Percentiles rank a stretch among this genome's conserved stretches.
These are phyloP conservation scores for Ophiocordyceps sinensis DNA, from an alignment of 2,329 filamentous ascomycete species.

Conservation along the genomic window DNA sequence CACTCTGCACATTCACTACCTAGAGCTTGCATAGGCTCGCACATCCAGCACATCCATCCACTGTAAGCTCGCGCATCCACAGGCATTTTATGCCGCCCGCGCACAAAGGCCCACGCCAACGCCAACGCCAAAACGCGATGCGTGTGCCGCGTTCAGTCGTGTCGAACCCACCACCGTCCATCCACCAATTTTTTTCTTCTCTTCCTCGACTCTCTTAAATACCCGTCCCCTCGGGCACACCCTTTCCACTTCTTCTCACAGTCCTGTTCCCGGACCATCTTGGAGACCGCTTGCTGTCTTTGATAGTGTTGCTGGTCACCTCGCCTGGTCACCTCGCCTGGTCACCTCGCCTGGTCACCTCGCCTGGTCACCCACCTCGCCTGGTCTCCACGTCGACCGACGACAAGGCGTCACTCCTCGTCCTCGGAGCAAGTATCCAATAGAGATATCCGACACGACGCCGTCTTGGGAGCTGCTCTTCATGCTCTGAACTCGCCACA, in stretches of 20 bases:
- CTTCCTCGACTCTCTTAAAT: not conserved
- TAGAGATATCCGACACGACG: too few relatives aligned
- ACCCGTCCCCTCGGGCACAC: not conserved
- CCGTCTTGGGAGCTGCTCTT: not conserved
- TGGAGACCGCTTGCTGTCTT: not conserved
- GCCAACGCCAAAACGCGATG: constrained; percentile 2
- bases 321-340: too few relatives aligned
- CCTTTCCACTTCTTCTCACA: not conserved
- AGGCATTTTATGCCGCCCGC: not conserved
- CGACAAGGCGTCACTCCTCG: too few relatives aligned
- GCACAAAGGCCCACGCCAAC: constrained; percentile 1
- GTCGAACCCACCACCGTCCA: not conserved
- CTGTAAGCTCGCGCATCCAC: too few relatives aligned
- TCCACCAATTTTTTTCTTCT: not conserved
- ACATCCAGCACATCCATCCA: not conserved
- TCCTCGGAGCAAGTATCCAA: too few relatives aligned
- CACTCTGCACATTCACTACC: too few relatives aligned
- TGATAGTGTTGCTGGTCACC: too few relatives aligned
- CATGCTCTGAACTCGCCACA: not conserved
- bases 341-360: too few relatives aligned
- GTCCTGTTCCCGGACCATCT: not conserved
- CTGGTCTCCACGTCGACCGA: too few relatives aligned
- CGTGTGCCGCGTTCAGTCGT: not conserved
- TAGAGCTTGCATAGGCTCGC: too few relatives aligned
- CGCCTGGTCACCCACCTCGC: too few relatives aligned